These are phyloP conservation scores for Perkinsus chesapeaki DNA, from an alignment of 169 alveolate genomes.

Conservation along the genomic window DNA sequence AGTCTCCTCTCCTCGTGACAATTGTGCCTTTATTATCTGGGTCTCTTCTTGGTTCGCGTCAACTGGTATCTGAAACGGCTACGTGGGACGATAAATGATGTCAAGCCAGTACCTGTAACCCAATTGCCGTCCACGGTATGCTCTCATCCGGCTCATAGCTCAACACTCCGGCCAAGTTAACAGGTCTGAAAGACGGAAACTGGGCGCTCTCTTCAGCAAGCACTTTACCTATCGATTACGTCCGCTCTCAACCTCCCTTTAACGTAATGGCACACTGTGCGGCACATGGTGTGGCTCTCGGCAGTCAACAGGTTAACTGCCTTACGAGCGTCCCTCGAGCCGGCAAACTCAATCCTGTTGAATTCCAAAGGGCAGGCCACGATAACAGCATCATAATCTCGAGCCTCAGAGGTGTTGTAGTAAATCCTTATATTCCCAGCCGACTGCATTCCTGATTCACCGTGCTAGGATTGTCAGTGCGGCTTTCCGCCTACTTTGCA, in stretches of 20 bases:
- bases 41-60: not conserved
- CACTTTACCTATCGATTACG: not conserved
- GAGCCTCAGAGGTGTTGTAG: not conserved
- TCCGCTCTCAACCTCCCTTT: not conserved
- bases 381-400: not conserved
- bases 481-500: not conserved
- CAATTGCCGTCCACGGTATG: not conserved
- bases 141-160: not conserved
- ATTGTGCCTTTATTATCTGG: not conserved
- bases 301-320: not conserved
- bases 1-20: not conserved
- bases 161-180: not conserved
- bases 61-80: not conserved
- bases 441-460: not conserved
- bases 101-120: not conserved
- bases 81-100: not conserved
- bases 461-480: no score
- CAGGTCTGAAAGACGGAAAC: not conserved
- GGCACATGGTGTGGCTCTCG: not conserved
- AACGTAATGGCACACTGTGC: not conserved
- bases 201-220: no score
- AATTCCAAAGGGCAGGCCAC: not conserved
- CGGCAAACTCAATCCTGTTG: not conserved
- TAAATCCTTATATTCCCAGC: not conserved
- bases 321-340: not conserved